Evolutionary conservation across 495 filamentous ascomycete genomes (phyloP).

Genomic region (Aspergillus nanangensis): DNA sequence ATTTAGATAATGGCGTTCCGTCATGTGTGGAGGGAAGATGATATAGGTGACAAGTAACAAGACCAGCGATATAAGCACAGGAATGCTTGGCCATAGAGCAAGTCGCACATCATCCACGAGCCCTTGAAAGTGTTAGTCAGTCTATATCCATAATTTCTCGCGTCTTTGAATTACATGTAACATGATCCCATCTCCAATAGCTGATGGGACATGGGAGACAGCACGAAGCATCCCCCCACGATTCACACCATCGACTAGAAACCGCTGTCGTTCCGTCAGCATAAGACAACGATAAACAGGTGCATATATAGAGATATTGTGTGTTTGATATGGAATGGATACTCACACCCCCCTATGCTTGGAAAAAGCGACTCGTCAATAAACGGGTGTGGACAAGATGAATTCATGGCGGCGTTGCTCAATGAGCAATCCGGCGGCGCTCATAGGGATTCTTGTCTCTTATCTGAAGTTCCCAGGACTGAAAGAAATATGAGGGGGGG

Average conservation of each 20-base stretch:
- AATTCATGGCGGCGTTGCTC: not conserved
- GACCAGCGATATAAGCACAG: constrained; percentile 3
- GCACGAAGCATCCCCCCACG: not conserved
- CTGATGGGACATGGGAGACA: constrained; percentile 1
- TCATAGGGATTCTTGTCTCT: not conserved
- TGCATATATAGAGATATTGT: not conserved
- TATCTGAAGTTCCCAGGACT: too few species aligned
- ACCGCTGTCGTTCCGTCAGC: not conserved
- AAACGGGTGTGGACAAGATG: constrained; percentile 3
- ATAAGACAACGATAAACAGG: not conserved
- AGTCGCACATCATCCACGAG: constrained; percentile 5
- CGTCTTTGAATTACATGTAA: not conserved
- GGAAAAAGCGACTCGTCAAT: constrained; percentile 2
- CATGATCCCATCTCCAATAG: not conserved
- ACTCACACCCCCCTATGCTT: constrained; percentile 1
- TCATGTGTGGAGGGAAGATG: not conserved
- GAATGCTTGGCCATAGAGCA: constrained; percentile 2
- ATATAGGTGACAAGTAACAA: constrained; percentile 2
- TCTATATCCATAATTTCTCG: not conserved
- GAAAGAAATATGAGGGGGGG: too few species aligned
- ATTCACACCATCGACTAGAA: constrained; percentile 2
- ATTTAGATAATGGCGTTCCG: constrained; percentile 4
- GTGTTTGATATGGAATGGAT: not conserved
- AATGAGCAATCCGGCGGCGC: not conserved
- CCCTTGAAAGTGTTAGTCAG: not conserved